Percentiles rank a stretch among this genome's conserved stretches.
Conservation (phyloP, 495 filamentous ascomycete genomes). For the Xylaria flabelliformis region DNA sequence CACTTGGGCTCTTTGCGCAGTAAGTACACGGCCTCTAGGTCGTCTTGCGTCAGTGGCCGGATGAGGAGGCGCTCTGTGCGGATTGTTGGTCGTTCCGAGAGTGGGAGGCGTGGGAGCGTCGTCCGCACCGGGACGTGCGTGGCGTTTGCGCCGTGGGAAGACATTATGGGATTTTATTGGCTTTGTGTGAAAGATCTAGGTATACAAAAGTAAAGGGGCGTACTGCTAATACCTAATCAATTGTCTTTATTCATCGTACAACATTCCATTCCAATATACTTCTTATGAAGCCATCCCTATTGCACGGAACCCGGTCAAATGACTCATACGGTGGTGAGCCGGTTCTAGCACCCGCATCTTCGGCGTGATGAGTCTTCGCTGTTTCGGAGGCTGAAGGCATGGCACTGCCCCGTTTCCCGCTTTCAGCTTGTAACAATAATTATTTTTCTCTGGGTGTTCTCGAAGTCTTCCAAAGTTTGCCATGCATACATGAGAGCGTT, state of each 20-base stretch:
- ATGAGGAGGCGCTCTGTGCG: constrained; percentile 50
- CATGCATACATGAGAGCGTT: background rate
- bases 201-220: background rate
- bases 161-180: constrained; percentile 7
- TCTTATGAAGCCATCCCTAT: background rate
- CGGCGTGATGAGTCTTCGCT: constrained; percentile 12
- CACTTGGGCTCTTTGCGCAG: constrained; percentile 53
- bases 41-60: constrained; percentile 40
- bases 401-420: background rate
- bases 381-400: background rate
- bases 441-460: background rate
- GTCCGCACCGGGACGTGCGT: constrained; percentile 25
- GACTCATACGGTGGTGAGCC: constrained; percentile 20
- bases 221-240: background rate
- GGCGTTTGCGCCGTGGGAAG: constrained; percentile 4
- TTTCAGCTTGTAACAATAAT: background rate
- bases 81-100: constrained; percentile 34
- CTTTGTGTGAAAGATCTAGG: background rate
- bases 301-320: background rate
- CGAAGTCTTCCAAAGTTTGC: background rate
- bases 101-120: constrained; percentile 40
- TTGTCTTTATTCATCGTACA: background rate
- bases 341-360: background rate
- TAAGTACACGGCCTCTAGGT: constrained; percentile 40
- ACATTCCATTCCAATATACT: background rate